Evolutionary conservation across 805 yeast genomes (phyloP).

Genomic region (Diddensiella transvaalensis): DNA sequence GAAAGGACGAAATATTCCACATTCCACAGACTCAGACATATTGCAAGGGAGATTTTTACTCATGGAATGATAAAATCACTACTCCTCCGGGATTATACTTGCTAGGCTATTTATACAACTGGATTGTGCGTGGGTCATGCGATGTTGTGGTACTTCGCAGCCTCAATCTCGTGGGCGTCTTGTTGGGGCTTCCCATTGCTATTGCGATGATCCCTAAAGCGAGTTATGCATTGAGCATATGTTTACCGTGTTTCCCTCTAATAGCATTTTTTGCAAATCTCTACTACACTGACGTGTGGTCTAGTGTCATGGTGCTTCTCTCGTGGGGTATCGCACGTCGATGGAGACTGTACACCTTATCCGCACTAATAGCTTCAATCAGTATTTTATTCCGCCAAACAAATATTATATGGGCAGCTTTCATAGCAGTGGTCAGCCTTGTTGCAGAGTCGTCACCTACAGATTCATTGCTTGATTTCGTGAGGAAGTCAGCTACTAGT

Average conservation of each 20-base stretch:
- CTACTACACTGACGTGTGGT: slow-evolving; percentile 94
- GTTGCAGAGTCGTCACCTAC: slow-evolving; percentile 29
- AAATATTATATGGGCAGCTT: slow-evolving; percentile 79
- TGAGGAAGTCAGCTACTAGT: slow-evolving; percentile 2
- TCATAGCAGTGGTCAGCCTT: slow-evolving; percentile 44
- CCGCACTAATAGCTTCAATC: slow-evolving; percentile 55
- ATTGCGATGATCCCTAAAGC: slow-evolving; percentile 33
- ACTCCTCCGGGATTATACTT: slow-evolving; percentile 93
- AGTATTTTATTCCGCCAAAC: slow-evolving; percentile 86
- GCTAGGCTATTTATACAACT: slow-evolving; percentile 37
- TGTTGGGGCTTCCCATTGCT: slow-evolving; percentile 39
- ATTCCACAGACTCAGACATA: slow-evolving; percentile 71
- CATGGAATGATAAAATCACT: slow-evolving; percentile 88
- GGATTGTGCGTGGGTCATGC: slow-evolving; percentile 25
- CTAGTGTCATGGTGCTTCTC: slow-evolving; percentile 59
- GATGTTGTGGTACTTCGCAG: slow-evolving; percentile 43
- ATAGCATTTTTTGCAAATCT: slow-evolving; percentile 68
- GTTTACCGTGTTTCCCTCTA: slow-evolving; percentile 60
- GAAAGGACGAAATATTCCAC: slow-evolving; percentile 77
- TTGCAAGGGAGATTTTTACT: slow-evolving; percentile 53
- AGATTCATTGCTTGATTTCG: slow-evolving; percentile 24
- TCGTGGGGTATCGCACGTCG: not conserved
- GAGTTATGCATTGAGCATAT: slow-evolving; percentile 5
- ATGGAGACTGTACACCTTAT: slow-evolving; percentile 21
- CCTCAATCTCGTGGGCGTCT: slow-evolving; percentile 49